These are phyloP conservation scores for Colletotrichum siamense DNA, from an alignment of 2,329 filamentous ascomycete genomes.

Conservation along the genomic window DNA sequence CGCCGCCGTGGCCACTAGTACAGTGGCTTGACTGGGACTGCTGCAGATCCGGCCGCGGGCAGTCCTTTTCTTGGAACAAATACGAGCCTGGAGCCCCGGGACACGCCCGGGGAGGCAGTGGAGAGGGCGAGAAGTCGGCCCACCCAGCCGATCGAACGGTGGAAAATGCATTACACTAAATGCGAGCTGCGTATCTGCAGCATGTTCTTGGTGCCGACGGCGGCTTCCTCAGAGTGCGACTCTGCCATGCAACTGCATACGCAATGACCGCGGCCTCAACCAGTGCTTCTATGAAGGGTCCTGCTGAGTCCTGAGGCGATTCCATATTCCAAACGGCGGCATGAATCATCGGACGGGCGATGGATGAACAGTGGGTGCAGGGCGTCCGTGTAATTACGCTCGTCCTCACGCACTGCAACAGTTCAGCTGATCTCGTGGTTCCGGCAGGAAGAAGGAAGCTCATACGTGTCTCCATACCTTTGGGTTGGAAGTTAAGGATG, in stretches of 20 bases:
- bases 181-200: not conserved
- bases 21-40: not conserved
- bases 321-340: not conserved
- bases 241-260: not conserved
- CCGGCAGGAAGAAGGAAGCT: not conserved
- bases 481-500: no score
- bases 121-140: not conserved
- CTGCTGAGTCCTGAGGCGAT: not conserved
- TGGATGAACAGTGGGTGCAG: not conserved
- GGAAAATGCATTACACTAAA: not conserved
- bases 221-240: not conserved
- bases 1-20: not conserved
- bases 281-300: not conserved
- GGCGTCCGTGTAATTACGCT: not conserved
- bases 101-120: not conserved
- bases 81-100: constrained; percentile 5
- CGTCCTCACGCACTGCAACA: not conserved
- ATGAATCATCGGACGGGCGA: not conserved
- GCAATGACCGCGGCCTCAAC: not conserved
- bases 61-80: constrained; percentile 22
- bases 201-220: not conserved
- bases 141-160: constrained; percentile 7
- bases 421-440: not conserved
- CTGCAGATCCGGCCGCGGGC: constrained; percentile 13
- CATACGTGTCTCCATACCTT: not conserved